Conservation (phyloP, 148 eudicot species). For the Chenopodium berlandieri region DNA sequence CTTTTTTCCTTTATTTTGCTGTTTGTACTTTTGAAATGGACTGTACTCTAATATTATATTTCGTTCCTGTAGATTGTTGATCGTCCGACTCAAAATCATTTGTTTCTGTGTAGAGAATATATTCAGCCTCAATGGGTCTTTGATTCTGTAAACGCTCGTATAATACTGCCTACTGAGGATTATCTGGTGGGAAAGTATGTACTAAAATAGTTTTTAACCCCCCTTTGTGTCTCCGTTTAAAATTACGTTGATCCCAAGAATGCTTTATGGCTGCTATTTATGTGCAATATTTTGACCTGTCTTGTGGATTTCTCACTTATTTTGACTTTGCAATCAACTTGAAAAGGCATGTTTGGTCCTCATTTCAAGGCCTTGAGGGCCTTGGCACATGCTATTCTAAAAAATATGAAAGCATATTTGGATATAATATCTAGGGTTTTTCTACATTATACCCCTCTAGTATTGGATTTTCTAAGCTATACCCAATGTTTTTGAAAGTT, state of each 20-base stretch:
- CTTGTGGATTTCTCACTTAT: not conserved
- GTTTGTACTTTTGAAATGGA: not conserved
- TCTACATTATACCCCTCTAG: too few relatives aligned
- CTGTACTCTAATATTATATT: slow-evolving; percentile 2
- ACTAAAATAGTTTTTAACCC: not conserved
- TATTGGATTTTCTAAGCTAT: too few relatives aligned
- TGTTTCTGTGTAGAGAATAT: slow-evolving; percentile 77
- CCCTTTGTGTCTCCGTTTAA: not conserved
- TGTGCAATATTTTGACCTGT: not conserved
- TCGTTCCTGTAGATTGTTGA: slow-evolving; percentile 72
- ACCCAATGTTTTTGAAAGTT: too few relatives aligned
- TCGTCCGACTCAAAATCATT: slow-evolving; percentile 68
- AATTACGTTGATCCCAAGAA: not conserved
- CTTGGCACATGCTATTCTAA: not conserved
- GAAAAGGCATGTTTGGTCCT: not conserved
- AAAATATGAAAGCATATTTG: not conserved
- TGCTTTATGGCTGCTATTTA: slow-evolving; percentile 1
- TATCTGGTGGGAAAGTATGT: slow-evolving; percentile 81
- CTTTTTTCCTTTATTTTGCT: not conserved
- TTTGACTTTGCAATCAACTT: not conserved
- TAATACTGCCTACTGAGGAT: slow-evolving; percentile 78
- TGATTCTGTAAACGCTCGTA: slow-evolving; percentile 82
- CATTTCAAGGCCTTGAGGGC: not conserved
- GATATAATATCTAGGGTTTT: not conserved
- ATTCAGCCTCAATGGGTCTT: slow-evolving; percentile 96